phyloP scores from a whole-genome alignment of 768 basidiomycete species.

The Russula dissimulans region DNA sequence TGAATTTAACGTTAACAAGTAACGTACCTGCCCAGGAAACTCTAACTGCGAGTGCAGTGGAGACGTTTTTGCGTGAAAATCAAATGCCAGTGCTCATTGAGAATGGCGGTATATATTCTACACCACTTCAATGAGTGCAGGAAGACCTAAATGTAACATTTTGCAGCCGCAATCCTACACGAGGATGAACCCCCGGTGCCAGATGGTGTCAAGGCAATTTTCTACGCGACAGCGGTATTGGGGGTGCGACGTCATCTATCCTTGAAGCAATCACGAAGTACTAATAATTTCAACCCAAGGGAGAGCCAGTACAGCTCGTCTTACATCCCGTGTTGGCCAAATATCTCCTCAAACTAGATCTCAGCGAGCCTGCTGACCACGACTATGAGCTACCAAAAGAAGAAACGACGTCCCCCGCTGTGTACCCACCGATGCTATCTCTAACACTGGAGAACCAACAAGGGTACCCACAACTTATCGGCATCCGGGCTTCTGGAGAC shows the following conservation, averaged over 20 bases:
- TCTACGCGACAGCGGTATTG: not conserved
- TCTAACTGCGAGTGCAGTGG: not conserved
- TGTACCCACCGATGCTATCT: not conserved
- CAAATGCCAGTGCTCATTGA: not conserved
- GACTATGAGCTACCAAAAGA: not conserved
- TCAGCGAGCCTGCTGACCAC: not conserved
- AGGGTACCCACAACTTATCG: not conserved
- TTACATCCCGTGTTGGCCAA: not conserved
- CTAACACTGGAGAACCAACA: not conserved
- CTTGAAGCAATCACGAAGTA: not conserved
- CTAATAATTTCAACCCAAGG: not conserved
- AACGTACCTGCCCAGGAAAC: not conserved
- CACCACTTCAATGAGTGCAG: not conserved
- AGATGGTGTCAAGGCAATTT: not conserved
- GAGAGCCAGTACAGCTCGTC: not conserved
- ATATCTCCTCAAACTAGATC: conserved; percentile 1
- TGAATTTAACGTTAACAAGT: too few species aligned
- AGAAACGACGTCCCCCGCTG: not conserved
- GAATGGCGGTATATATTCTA: conserved; percentile 1
- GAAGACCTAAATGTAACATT: not conserved
- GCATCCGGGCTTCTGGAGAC: not conserved
- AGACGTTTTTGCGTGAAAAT: not conserved
- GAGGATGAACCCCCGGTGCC: not conserved
- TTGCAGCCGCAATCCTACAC: not conserved
- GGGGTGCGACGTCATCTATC: not conserved